Conservation (phyloP, 345 rosid genomes). For the Salix udensis region DNA sequence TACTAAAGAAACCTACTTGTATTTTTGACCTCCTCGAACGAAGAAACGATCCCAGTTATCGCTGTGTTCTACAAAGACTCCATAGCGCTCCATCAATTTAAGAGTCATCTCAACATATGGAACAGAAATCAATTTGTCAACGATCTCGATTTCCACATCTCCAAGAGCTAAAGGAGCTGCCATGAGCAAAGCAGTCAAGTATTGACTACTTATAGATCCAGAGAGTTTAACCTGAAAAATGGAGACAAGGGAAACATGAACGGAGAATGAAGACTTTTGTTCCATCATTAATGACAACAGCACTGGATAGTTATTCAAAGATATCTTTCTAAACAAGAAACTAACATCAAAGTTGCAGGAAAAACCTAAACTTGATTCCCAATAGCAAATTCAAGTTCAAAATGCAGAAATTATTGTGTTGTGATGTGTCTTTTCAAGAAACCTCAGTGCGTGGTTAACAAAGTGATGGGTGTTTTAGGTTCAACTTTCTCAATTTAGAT, state of each 20-base stretch:
- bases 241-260: slow-evolving; percentile 4
- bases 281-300: not conserved
- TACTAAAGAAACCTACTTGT: slow-evolving; percentile 50
- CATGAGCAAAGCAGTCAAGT: slow-evolving; percentile 95
- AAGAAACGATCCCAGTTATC: slow-evolving; percentile 84
- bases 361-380: not conserved
- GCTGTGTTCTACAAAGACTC: slow-evolving; percentile 67
- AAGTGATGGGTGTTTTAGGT: not conserved
- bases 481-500: not conserved
- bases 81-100: slow-evolving; percentile 90
- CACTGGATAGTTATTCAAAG: not conserved
- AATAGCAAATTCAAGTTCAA: not conserved
- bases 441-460: not conserved
- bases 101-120: slow-evolving; percentile 98
- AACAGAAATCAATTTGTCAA: slow-evolving; percentile 81
- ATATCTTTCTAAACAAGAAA: not conserved
- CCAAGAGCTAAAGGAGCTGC: slow-evolving; percentile 95
- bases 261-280: slow-evolving; percentile 8
- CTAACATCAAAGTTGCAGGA: not conserved
- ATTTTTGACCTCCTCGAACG: slow-evolving; percentile 79
- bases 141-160: slow-evolving; percentile 82
- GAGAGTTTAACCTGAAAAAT: slow-evolving; percentile 83
- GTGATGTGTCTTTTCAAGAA: not conserved
- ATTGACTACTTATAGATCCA: slow-evolving; percentile 91
- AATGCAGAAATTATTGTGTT: not conserved